Evolutionary conservation across 371 early-diverging fungal species (phyloP).

Genomic region (Vairimorpha necatrix): DNA sequence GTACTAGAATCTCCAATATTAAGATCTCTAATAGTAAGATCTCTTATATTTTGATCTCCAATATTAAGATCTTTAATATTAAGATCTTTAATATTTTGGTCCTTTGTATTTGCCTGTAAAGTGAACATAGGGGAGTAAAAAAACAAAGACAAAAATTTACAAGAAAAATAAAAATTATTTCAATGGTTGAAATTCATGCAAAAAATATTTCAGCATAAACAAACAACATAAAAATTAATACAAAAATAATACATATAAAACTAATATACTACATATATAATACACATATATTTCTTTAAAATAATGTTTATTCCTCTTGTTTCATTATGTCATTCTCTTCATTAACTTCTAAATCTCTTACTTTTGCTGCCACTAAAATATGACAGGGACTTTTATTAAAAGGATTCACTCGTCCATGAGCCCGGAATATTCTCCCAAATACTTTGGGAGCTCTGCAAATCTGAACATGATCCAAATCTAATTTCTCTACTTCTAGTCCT

Average conservation of each 20-base stretch:
- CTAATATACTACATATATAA: too few relatives aligned
- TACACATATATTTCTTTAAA: too few relatives aligned
- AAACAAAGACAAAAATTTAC: too few relatives aligned
- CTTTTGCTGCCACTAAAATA: slow-evolving; percentile 71
- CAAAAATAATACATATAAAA: too few relatives aligned
- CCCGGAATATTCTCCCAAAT: slow-evolving; percentile 92
- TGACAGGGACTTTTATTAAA: slow-evolving; percentile 93
- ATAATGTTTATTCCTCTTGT: slow-evolving; percentile 4
- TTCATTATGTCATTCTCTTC: slow-evolving; percentile 37
- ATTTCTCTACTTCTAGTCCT: slow-evolving; percentile 69
- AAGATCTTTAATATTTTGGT: too few relatives aligned
- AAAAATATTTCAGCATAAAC: too few relatives aligned
- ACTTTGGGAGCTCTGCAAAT: slow-evolving; percentile 96
- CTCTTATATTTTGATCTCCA: background rate
- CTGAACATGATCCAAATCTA: slow-evolving; percentile 83
- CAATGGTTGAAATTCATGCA: too few relatives aligned
- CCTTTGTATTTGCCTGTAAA: too few relatives aligned
- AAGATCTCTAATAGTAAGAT: background rate
- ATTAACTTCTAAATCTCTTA: slow-evolving; percentile 26
- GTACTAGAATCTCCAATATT: background rate
- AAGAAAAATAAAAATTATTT: too few relatives aligned
- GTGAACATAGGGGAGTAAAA: too few relatives aligned
- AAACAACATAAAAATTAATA: too few relatives aligned
- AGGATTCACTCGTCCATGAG: slow-evolving; percentile 91
- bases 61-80: too few relatives aligned